Evolutionary conservation across 108 stramenopile genomes (phyloP).

Genomic region (Parietichytrium sp.): DNA sequence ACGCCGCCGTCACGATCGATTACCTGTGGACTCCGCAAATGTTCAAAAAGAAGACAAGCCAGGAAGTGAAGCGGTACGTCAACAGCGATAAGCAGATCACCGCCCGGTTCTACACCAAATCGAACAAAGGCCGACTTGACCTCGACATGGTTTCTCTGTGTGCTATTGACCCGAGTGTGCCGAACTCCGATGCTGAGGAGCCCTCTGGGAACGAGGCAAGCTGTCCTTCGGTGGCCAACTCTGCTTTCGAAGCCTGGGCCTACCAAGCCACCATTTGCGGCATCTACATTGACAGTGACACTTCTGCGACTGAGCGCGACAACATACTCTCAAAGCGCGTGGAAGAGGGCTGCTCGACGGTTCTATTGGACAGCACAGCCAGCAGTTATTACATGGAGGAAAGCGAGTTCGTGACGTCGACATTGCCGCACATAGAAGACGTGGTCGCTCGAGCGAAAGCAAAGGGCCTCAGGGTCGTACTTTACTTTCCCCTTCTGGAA

Average conservation of each 20-base stretch:
- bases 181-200: no score
- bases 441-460: constrained; percentile 1
- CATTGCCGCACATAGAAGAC: not conserved
- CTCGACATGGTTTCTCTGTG: no score
- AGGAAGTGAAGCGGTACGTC: no score
- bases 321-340: not conserved
- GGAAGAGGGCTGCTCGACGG: not conserved
- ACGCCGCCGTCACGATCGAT: no score
- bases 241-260: not conserved
- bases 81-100: no score
- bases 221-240: not conserved
- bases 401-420: not conserved
- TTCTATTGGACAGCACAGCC: not conserved
- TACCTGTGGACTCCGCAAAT: no score
- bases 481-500: constrained; percentile 38
- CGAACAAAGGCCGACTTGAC: no score
- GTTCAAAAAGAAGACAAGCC: no score
- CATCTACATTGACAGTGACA: not conserved
- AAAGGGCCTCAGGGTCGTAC: not conserved
- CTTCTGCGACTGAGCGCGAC: not conserved
- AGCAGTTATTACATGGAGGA: constrained; percentile 4
- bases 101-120: no score
- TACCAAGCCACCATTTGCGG: not conserved
- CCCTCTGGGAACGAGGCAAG: no score
- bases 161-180: no score